A percentile compares a stretch with the other conserved stretches of the same genome.
Conservation (phyloP, 2,329 filamentous ascomycete genomes). For the Pezicula neosporulosa region DNA sequence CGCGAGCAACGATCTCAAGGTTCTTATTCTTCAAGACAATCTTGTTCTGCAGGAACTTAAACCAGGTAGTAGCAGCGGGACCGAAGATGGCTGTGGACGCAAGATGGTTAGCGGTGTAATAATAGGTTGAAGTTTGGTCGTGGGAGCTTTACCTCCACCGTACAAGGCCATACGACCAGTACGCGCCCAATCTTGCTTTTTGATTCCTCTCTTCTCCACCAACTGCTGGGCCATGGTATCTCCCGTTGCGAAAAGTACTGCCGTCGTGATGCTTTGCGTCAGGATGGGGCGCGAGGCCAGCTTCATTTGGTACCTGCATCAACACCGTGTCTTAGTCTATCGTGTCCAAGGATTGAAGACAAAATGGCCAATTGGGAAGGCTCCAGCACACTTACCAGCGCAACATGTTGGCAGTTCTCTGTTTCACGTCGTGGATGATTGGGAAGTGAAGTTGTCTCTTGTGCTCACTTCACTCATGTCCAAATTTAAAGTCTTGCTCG, state of each 20-base stretch:
- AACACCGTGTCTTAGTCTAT: slow-evolving; percentile 6
- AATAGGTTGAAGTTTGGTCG: neutral
- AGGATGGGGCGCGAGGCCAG: slow-evolving; percentile 79
- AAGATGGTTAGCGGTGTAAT: slow-evolving; percentile 11
- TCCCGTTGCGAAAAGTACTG: slow-evolving; percentile 87
- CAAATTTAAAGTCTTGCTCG: too few relatives aligned
- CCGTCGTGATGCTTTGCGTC: slow-evolving; percentile 87
- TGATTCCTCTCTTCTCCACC: slow-evolving; percentile 75
- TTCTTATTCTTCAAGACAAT: slow-evolving; percentile 55
- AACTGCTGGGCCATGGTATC: slow-evolving; percentile 88
- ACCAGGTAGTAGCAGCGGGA: slow-evolving; percentile 69
- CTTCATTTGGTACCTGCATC: slow-evolving; percentile 76
- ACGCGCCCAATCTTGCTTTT: slow-evolving; percentile 70
- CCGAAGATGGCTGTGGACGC: slow-evolving; percentile 56
- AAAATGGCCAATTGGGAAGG: neutral
- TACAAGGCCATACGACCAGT: slow-evolving; percentile 79
- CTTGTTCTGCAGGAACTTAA: slow-evolving; percentile 59
- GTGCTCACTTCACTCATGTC: neutral
- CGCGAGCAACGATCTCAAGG: slow-evolving; percentile 58
- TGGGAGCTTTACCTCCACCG: slow-evolving; percentile 58
- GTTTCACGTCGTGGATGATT: neutral
- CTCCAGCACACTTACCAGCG: slow-evolving; percentile 20
- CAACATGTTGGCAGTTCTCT: slow-evolving; percentile 21
- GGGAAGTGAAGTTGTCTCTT: neutral
- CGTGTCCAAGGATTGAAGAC: too few relatives aligned